phyloP scores from a whole-genome alignment of 2,329 filamentous ascomycete species.

The Calonectria pauciramosa region DNA sequence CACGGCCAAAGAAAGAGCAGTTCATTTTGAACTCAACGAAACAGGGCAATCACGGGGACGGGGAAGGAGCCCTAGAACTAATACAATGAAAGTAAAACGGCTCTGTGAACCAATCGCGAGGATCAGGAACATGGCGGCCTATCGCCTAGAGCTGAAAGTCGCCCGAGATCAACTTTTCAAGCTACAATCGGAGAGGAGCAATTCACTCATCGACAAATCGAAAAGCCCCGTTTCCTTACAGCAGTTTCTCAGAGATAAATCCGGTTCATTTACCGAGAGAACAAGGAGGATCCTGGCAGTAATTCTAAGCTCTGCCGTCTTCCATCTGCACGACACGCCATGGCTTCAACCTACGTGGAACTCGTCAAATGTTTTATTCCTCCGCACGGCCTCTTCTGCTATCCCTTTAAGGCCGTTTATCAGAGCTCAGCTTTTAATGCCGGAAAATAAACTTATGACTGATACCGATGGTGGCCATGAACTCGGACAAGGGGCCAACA shows the following conservation, averaged over 20 bases:
- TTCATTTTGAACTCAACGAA: not conserved
- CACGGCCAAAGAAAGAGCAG: not conserved
- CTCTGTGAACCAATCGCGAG: constrained; percentile 21
- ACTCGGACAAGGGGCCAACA: not conserved
- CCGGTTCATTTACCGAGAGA: constrained; percentile 21
- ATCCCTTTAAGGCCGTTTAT: constrained; percentile 20
- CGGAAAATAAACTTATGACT: not conserved
- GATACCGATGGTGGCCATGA: not conserved
- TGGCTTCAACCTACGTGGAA: constrained; percentile 26
- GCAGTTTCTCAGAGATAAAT: constrained; percentile 1
- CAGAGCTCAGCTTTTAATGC: not conserved
- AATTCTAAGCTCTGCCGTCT: constrained; percentile 21
- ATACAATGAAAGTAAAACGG: constrained; percentile 6
- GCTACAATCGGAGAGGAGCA: constrained; percentile 19
- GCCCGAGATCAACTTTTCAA: constrained; percentile 20
- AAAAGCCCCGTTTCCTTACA: constrained; percentile 12
- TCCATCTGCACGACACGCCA: constrained; percentile 20
- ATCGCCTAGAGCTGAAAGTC: constrained; percentile 27
- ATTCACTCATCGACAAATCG: not conserved
- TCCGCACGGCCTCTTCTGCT: not conserved
- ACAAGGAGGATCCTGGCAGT: constrained; percentile 28
- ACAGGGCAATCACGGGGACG: not conserved
- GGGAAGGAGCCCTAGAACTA: not conserved
- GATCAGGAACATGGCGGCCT: not conserved
- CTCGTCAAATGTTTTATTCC: constrained; percentile 16